phyloP scores from a whole-genome alignment of 768 basidiomycete genomes.

The Mycena olivaceomarginata region DNA sequence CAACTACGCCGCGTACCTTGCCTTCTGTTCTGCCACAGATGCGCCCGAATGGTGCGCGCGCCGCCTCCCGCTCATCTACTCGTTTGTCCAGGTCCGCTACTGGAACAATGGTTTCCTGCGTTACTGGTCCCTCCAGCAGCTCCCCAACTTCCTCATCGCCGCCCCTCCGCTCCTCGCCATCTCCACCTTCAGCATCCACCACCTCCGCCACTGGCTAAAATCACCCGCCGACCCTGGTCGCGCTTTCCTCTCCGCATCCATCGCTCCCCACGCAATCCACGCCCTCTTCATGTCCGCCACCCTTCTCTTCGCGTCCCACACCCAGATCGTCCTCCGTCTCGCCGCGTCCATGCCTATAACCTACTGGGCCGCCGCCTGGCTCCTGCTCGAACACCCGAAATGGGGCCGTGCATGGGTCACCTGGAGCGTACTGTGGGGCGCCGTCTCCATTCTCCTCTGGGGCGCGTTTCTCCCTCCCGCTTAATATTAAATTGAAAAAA shows the following conservation, averaged over 20 bases:
- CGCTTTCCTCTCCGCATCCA: constrained; percentile 58
- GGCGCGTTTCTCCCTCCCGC: constrained; percentile 94
- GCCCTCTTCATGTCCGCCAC: constrained; percentile 76
- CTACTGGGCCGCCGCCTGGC: constrained; percentile 91
- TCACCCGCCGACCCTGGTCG: constrained; percentile 16
- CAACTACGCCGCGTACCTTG: constrained; percentile 78
- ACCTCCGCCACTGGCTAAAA: constrained; percentile 50
- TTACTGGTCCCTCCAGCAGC: constrained; percentile 90
- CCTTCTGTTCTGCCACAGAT: constrained; percentile 74
- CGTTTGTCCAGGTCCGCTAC: constrained; percentile 87
- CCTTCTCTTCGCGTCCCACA: constrained; percentile 88
- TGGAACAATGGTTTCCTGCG: constrained; percentile 92
- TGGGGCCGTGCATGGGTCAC: constrained; percentile 79
- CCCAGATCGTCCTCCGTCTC: constrained; percentile 90
- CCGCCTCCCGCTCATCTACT: constrained; percentile 83
- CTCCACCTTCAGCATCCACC: constrained; percentile 61
- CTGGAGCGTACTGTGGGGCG: constrained; percentile 90
- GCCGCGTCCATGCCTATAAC: constrained; percentile 85
- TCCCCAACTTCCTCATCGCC: constrained; percentile 93
- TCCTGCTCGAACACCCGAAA: constrained; percentile 69
- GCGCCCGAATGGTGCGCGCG: constrained; percentile 77
- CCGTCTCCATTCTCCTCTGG: constrained; percentile 85
- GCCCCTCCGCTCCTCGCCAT: constrained; percentile 79
- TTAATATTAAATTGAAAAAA: constrained; percentile 52
- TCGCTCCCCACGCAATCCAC: constrained; percentile 87